Evolutionary conservation across 306 rosid genomes (phyloP).

Genomic region (Trichosanthes cucumerina): DNA sequence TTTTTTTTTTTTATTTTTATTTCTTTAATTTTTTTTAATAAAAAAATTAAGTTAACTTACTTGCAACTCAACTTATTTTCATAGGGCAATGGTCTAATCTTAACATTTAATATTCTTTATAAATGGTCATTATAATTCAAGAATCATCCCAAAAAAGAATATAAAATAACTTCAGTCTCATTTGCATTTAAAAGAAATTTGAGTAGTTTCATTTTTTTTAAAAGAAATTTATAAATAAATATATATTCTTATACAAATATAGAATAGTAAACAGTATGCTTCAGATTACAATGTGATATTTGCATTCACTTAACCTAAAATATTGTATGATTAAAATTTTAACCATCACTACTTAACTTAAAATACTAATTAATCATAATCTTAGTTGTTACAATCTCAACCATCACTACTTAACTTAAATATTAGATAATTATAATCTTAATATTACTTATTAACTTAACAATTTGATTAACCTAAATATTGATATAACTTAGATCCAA

Average conservation of each 20-base stretch:
- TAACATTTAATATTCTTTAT: slow-evolving; percentile 1
- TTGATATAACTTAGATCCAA: too few species aligned
- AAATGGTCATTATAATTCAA: slow-evolving; percentile 6
- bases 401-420: too few species aligned
- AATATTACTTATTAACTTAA: not conserved
- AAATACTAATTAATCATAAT: not conserved
- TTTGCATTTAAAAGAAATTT: not conserved
- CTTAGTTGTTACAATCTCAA: not conserved
- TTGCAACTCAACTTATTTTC: slow-evolving; percentile 2
- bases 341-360: not conserved
- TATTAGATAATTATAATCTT: not conserved
- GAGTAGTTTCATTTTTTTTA: not conserved
- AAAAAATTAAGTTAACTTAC: not conserved
- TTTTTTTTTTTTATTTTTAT: not conserved
- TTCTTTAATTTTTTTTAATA: not conserved
- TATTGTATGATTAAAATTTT: not conserved
- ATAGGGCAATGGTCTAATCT: slow-evolving; percentile 11
- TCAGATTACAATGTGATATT: too few species aligned
- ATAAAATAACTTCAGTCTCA: not conserved
- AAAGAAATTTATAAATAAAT: not conserved
- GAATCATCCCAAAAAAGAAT: slow-evolving; percentile 3
- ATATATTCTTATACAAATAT: not conserved
- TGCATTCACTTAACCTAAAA: not conserved
- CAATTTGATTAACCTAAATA: not conserved
- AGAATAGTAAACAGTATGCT: not conserved